A percentile compares a stretch with the other conserved stretches of the same genome.
Conservation (phyloP, 345 rosid species). For the Linum tenue region DNA sequence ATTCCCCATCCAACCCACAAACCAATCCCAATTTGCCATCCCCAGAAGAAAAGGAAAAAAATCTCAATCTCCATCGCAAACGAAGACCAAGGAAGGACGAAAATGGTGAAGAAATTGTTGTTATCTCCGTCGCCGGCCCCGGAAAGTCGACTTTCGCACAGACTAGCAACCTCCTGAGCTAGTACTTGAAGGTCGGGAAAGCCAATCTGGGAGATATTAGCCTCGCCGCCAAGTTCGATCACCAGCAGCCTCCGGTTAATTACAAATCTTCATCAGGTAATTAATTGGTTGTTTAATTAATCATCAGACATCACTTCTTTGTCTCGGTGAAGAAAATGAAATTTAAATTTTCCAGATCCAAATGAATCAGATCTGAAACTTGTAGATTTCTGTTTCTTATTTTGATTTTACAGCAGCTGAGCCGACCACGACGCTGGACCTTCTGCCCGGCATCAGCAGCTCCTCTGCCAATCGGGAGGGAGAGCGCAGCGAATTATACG, state of each 20-base stretch:
- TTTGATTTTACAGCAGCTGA: slow-evolving; percentile 4
- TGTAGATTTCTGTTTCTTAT: too few relatives aligned
- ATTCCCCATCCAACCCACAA: too few relatives aligned
- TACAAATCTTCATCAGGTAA: background rate
- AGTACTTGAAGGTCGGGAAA: too few relatives aligned
- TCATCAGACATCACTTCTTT: too few relatives aligned
- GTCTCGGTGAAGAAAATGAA: too few relatives aligned
- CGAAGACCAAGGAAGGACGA: slow-evolving; percentile 8
- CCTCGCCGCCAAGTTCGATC: slow-evolving; percentile 7
- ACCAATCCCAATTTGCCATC: background rate
- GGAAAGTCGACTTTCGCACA: slow-evolving; percentile 46
- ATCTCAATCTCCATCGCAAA: background rate
- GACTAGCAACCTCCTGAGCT: slow-evolving; percentile 55
- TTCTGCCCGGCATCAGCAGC: slow-evolving; percentile 26
- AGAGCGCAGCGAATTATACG: slow-evolving; percentile 11
- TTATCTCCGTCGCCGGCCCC: slow-evolving; percentile 19
- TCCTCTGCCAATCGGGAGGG: background rate
- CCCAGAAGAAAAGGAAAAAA: background rate
- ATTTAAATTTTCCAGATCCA: too few relatives aligned
- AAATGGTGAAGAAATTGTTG: background rate
- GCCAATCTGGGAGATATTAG: slow-evolving; percentile 32
- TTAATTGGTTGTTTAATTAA: too few relatives aligned
- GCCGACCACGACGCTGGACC: slow-evolving; percentile 19
- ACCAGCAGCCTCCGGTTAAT: background rate
- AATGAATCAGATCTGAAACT: background rate